Base-by-base conservation (phyloP, 1,284 basidiomycete genomes). In the Apiotrichum mycotoxinovorans region DNA sequence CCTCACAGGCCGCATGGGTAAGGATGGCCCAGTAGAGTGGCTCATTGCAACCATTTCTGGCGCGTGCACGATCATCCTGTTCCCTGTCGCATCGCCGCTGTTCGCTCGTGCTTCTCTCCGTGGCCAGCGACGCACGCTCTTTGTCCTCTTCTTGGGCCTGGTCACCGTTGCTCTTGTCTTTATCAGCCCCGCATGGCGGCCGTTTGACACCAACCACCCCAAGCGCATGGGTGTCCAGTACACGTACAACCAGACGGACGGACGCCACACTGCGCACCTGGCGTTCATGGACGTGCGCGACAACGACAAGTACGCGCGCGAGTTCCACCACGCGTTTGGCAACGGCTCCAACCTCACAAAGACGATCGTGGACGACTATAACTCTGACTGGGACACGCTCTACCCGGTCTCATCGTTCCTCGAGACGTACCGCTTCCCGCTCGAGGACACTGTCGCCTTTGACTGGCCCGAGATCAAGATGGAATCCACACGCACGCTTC, bases 171-270 rank as follows among this genome's bases (percentile, higher is more conserved):
- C 82, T 18, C 84, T 87, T 56, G 82, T 85, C 0, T 80, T 88
- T 54, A 88, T 87, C 63, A 80, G 68, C 9, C 72, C 84, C 2
- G 73, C 76, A 60, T 81, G 85, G 66, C 78, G 78, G 12, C 84
- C 87, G 0, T 98, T 93, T 71, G 91, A 97, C 69, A 73, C 70
- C 15, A 84, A 84, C 79, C 94, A 97, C 72, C 95, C 94, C 60
- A 92, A 93, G 76, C 80, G 95, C 51, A 64, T 96, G 43, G 93
- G 89, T 66, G 82, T 94, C 23, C 79, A 97, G 56, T 88, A 93
- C 71, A 83, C 86, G 65, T 91, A 95, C 76, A 94, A 98, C 73
- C 81, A 89, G 51, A 87, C 86, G 1, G 85, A 85, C 1, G 76
- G 82, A 26, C 85, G 88, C 62, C 86, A 87, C 64, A 83, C 87